Percentiles rank a stretch among this genome's conserved stretches.
phyloP scores from a whole-genome alignment of 257 asterid species.

The Coffea canephora region DNA sequence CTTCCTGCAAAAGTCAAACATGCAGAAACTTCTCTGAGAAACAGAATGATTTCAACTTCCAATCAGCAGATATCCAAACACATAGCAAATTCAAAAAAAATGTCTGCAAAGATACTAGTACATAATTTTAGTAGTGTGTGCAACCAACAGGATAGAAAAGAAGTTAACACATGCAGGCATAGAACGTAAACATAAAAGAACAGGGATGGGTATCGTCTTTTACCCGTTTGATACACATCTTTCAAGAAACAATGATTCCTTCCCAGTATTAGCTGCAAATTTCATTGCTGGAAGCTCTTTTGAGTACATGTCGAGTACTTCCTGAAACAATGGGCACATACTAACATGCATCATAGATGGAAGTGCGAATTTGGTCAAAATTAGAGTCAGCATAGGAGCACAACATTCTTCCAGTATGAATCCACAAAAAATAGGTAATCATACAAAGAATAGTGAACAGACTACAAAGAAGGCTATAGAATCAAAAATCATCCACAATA shows the following conservation, averaged over 20 bases:
- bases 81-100: constrained; percentile 1
- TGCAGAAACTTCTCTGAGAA: constrained; percentile 5
- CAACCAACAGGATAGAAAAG: background rate
- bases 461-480: background rate
- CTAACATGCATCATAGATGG: background rate
- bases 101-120: too few relatives aligned
- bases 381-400: too few relatives aligned
- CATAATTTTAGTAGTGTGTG: background rate
- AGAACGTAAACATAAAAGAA: constrained; percentile 8
- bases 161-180: constrained; percentile 4
- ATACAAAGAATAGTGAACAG: background rate
- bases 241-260: constrained; percentile 73
- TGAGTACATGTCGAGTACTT: constrained; percentile 58
- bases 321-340: constrained; percentile 43
- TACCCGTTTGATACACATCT: constrained; percentile 90
- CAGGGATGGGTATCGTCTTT: background rate
- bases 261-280: constrained; percentile 92
- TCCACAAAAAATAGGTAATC: background rate
- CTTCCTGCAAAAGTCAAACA: constrained; percentile 52
- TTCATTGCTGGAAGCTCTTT: constrained; percentile 90
- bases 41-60: constrained; percentile 8
- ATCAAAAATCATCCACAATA: background rate
- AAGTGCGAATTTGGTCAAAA: background rate
- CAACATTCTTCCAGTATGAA: background rate
- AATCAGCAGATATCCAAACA: too few relatives aligned